phyloP scores from a whole-genome alignment of 768 basidiomycete species.

The Hypholoma fasciculare region DNA sequence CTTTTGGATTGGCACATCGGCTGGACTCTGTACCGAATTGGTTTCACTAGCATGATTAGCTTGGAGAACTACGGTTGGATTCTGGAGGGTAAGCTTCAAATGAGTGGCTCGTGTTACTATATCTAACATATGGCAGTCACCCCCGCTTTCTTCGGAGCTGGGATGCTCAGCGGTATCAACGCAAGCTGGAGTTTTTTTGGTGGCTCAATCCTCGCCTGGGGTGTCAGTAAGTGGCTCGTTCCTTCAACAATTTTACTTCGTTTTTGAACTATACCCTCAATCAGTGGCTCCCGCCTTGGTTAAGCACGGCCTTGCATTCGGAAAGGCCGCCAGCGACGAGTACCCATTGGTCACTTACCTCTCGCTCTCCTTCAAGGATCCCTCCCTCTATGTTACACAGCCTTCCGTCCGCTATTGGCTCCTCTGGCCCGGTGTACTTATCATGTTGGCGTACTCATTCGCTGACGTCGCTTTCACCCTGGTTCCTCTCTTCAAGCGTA shows the following conservation, averaged over 20 bases:
- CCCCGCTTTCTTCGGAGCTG: conserved; percentile 60
- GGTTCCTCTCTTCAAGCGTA: conserved; percentile 33
- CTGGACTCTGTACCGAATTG: conserved; percentile 57
- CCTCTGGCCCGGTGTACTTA: conserved; percentile 60
- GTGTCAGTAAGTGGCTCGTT: conserved; percentile 39
- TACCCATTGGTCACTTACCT: conserved; percentile 45
- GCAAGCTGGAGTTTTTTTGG: conserved; percentile 58
- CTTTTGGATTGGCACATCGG: conserved; percentile 66
- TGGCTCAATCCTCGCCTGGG: conserved; percentile 60
- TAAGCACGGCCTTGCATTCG: conserved; percentile 52
- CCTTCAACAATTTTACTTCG: too few species aligned
- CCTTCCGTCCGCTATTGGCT: conserved; percentile 65
- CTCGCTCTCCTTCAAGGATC: conserved; percentile 47
- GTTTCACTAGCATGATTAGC: conserved; percentile 59
- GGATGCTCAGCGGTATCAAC: conserved; percentile 58
- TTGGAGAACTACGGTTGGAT: conserved; percentile 62
- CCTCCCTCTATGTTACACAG: conserved; percentile 33
- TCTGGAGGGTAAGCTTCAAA: conserved; percentile 43
- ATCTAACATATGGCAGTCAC: conserved; percentile 31
- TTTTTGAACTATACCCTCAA: background rate
- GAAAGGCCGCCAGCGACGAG: conserved; percentile 32
- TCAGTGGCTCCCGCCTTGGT: conserved; percentile 53
- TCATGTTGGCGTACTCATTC: conserved; percentile 64
- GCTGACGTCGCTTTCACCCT: conserved; percentile 48
- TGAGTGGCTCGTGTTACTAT: background rate